Evolutionary conservation across 352 stramenopile species (phyloP).

Genomic region (Elongisporangium prolatum): DNA sequence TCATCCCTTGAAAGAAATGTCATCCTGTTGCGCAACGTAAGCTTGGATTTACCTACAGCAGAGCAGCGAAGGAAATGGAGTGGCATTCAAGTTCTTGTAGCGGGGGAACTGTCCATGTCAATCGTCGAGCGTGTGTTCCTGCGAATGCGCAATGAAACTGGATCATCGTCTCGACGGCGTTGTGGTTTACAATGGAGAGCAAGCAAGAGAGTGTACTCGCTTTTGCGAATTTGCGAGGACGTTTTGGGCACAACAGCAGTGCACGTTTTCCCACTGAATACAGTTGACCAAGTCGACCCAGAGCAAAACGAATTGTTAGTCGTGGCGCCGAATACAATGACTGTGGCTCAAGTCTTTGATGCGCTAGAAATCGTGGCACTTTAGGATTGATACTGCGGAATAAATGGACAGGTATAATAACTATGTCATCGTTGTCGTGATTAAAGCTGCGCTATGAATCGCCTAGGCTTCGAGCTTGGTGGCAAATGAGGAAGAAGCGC

Average conservation of each 20-base stretch:
- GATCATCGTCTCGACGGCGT: background rate
- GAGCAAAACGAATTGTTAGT: background rate
- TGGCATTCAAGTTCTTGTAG: background rate
- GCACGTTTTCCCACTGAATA: background rate
- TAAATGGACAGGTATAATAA: background rate
- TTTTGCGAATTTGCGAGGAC: background rate
- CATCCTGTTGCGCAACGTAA: background rate
- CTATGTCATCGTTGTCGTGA: background rate
- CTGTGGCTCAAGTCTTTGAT: background rate
- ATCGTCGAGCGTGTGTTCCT: background rate
- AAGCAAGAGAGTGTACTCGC: background rate
- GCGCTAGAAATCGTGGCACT: background rate
- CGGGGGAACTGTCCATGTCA: background rate
- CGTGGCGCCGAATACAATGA: background rate
- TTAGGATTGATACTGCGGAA: background rate
- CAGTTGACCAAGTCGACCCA: background rate
- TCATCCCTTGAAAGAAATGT: background rate
- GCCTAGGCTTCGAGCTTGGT: slow-evolving; percentile 14
- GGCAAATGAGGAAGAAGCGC: slow-evolving; percentile 64
- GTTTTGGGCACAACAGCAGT: background rate
- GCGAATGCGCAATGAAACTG: background rate
- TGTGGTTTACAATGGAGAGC: background rate
- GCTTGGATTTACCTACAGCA: background rate
- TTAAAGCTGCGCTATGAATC: background rate
- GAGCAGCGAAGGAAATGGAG: background rate